These are phyloP conservation scores for Quercus wislizeni DNA, from an alignment of 306 rosid genomes.

Conservation along the genomic window DNA sequence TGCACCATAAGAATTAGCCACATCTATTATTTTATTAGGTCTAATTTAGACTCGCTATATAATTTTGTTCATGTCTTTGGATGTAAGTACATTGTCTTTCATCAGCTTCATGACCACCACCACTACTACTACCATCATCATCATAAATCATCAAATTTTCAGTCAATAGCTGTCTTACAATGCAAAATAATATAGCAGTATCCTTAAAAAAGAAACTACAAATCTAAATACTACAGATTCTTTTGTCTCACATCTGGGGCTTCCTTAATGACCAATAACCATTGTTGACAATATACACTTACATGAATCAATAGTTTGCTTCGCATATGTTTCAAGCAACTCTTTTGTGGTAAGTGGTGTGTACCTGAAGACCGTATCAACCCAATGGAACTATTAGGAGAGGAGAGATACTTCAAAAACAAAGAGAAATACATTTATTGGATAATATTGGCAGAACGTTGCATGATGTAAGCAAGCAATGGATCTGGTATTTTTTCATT, in stretches of 20 bases:
- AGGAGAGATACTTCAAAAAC: constrained; percentile 1
- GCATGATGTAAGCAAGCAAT: neutral
- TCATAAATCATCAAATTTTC: neutral
- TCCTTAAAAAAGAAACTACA: neutral
- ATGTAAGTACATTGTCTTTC: neutral
- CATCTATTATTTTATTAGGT: neutral
- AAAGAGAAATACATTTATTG: neutral
- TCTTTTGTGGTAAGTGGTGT: constrained; percentile 79
- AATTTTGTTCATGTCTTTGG: neutral
- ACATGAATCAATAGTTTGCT: constrained; percentile 81
- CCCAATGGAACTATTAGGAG: constrained; percentile 11
- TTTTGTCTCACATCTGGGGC: neutral
- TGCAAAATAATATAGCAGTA: neutral
- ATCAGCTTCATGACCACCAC: neutral
- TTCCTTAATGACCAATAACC: neutral
- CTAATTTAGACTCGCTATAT: neutral
- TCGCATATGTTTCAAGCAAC: constrained; percentile 68
- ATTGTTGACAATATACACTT: constrained; percentile 43
- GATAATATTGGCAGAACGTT: neutral
- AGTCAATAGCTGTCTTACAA: neutral
- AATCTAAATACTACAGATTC: neutral
- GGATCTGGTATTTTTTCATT: neutral
- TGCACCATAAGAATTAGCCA: neutral
- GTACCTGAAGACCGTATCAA: constrained; percentile 58
- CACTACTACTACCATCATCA: neutral